Evolutionary conservation across 768 basidiomycete genomes (phyloP).

Genomic region (Rhodocollybia butyracea): DNA sequence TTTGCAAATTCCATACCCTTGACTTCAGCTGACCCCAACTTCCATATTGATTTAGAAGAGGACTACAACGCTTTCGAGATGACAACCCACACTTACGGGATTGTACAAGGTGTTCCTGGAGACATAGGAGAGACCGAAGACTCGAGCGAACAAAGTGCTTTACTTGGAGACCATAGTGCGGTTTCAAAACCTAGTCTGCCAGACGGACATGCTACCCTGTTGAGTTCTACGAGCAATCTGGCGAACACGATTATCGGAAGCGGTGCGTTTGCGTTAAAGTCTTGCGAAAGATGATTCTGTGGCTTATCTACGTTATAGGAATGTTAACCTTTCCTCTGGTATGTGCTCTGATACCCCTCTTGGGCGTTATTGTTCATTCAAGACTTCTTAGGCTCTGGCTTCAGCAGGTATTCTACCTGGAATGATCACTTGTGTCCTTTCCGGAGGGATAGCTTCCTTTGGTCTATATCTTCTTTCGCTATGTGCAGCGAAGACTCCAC

Average conservation of each 20-base stretch:
- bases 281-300: neutral
- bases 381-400: constrained; percentile 69
- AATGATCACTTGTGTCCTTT: constrained; percentile 81
- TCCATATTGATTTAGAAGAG: neutral
- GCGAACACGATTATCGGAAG: constrained; percentile 92
- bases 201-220: constrained; percentile 69
- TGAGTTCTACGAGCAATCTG: constrained; percentile 75
- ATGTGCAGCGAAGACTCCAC: constrained; percentile 73
- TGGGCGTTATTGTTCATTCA: constrained; percentile 6
- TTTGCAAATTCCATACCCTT: neutral
- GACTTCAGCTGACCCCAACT: too few species aligned
- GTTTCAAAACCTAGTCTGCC: constrained; percentile 18
- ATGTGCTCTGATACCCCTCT: constrained; percentile 17
- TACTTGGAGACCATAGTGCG: constrained; percentile 47
- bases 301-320: constrained; percentile 38
- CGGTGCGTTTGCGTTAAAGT: constrained; percentile 40
- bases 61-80: constrained; percentile 45
- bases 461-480: constrained; percentile 87
- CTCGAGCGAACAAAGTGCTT: constrained; percentile 37
- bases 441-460: constrained; percentile 72
- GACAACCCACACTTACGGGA: constrained; percentile 69
- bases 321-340: constrained; percentile 90
- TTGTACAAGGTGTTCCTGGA: too few species aligned
- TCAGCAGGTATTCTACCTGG: constrained; percentile 89
- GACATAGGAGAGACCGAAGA: constrained; percentile 43